Evolutionary conservation across 2,329 filamentous ascomycete species (phyloP).

Genomic region (Lecanicillium sp.): DNA sequence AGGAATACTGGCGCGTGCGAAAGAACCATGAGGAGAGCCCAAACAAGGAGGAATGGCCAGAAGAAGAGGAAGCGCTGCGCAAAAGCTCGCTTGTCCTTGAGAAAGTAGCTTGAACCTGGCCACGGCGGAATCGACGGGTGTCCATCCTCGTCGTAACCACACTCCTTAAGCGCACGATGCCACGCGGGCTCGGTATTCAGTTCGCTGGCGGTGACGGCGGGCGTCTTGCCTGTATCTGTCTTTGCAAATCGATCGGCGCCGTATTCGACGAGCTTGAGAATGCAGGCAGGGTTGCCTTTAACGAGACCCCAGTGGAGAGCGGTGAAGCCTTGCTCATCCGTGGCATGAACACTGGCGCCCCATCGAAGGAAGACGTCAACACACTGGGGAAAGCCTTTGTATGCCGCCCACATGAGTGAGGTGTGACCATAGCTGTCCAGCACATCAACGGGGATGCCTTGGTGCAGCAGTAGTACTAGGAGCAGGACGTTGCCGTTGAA

Average conservation of each 20-base stretch:
- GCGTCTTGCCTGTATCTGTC: conserved; percentile 85
- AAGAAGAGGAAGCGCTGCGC: conserved; percentile 83
- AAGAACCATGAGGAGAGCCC: conserved; percentile 62
- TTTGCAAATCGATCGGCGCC: conserved; percentile 88
- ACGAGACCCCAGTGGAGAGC: conserved; percentile 95
- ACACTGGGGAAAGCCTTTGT: conserved; percentile 89
- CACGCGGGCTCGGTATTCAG: conserved; percentile 81
- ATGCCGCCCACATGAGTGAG: conserved; percentile 96
- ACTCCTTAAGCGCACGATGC: conserved; percentile 75
- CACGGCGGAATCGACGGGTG: conserved; percentile 63
- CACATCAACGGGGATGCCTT: conserved; percentile 90
- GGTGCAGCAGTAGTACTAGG: conserved; percentile 82
- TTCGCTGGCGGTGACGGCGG: conserved; percentile 74
- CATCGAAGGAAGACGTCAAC: conserved; percentile 90
- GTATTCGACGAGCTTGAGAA: conserved; percentile 92
- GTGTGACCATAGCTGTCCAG: conserved; percentile 87
- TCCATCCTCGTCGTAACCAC: conserved; percentile 74
- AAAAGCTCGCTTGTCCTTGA: conserved; percentile 71
- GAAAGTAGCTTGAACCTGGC: conserved; percentile 61
- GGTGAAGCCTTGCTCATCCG: conserved; percentile 88
- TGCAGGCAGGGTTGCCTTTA: conserved; percentile 80
- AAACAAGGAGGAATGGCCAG: conserved; percentile 74
- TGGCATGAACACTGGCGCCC: conserved; percentile 88
- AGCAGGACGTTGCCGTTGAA: conserved; percentile 95
- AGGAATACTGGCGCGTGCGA: conserved; percentile 67